phyloP scores from a whole-genome alignment of 2,329 filamentous ascomycete genomes.

The Metarhizium robertsii region DNA sequence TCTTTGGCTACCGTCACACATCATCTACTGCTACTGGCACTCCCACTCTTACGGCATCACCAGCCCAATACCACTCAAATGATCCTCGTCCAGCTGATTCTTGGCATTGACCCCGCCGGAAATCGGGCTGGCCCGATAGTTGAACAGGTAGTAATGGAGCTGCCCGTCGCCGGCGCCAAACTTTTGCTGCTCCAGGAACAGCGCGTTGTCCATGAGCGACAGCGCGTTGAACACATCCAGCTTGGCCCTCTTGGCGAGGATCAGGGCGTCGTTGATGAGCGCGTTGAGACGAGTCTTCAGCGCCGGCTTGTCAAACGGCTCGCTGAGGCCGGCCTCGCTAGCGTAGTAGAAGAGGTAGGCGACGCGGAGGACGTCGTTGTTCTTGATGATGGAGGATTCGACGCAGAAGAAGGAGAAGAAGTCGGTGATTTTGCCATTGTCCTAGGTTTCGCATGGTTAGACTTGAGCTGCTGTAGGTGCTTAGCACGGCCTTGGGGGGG shows the following conservation, averaged over 20 bases:
- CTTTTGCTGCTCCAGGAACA: constrained; percentile 90
- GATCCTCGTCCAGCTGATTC: constrained; percentile 68
- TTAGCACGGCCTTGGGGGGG: not conserved
- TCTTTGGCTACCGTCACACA: not conserved
- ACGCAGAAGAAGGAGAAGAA: constrained; percentile 97
- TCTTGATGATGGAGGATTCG: constrained; percentile 83
- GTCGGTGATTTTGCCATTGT: constrained; percentile 72
- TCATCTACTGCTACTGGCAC: not conserved
- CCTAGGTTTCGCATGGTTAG: constrained; percentile 20
- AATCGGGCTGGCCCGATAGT: constrained; percentile 84
- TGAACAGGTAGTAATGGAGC: constrained; percentile 95
- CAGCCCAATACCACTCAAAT: constrained; percentile 79
- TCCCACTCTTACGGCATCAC: constrained; percentile 52
- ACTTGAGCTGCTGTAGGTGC: not conserved
- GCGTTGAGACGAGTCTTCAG: constrained; percentile 73
- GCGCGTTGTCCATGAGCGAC: constrained; percentile 83
- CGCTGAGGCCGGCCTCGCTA: constrained; percentile 63
- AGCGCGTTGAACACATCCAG: constrained; percentile 98
- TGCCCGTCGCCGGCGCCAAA: constrained; percentile 92
- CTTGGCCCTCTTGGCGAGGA: constrained; percentile 71
- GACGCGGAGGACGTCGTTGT: constrained; percentile 70
- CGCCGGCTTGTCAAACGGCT: constrained; percentile 42
- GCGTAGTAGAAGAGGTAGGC: constrained; percentile 98
- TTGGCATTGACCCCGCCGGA: constrained; percentile 72
- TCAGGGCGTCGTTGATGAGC: constrained; percentile 75